These are phyloP conservation scores for Yamadazyma endophytica DNA, from an alignment of 805 yeast genomes.

Conservation along the genomic window DNA sequence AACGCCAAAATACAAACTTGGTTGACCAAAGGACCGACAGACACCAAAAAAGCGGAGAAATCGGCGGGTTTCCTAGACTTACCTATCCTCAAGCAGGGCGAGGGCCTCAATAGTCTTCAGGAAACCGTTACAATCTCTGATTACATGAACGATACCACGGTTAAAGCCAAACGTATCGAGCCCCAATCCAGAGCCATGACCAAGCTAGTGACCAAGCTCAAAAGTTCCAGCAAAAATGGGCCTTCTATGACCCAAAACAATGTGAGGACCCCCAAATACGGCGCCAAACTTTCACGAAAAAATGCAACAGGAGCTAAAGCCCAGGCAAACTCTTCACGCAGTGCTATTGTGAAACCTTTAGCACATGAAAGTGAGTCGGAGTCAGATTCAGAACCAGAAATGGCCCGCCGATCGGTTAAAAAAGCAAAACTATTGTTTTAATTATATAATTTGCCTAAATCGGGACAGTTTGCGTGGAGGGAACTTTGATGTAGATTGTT, in stretches of 20 bases:
- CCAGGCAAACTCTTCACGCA: neutral
- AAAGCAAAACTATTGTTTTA: constrained; percentile 1
- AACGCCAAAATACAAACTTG: constrained; percentile 13
- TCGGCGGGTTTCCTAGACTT: constrained; percentile 22
- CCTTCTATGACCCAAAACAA: neutral
- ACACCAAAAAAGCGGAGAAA: constrained; percentile 39
- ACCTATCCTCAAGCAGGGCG: constrained; percentile 24
- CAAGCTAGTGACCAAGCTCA: constrained; percentile 34
- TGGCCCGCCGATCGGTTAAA: neutral
- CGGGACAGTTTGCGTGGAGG: neutral
- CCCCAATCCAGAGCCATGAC: constrained; percentile 30
- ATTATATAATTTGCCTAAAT: neutral
- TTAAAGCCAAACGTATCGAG: neutral
- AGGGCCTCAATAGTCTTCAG: constrained; percentile 8
- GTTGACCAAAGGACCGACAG: constrained; percentile 6
- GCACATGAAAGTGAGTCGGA: too few relatives aligned
- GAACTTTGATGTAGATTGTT: neutral
- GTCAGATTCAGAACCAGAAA: neutral
- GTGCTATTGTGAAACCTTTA: too few relatives aligned
- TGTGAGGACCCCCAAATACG: neutral
- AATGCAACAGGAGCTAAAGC: neutral
- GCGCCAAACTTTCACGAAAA: neutral
- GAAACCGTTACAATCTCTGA: constrained; percentile 3
- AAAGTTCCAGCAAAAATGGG: constrained; percentile 13
- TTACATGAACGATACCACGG: constrained; percentile 3